These are phyloP conservation scores for Fusarium siculi DNA, from an alignment of 2,329 filamentous ascomycete species.

Conservation along the genomic window DNA sequence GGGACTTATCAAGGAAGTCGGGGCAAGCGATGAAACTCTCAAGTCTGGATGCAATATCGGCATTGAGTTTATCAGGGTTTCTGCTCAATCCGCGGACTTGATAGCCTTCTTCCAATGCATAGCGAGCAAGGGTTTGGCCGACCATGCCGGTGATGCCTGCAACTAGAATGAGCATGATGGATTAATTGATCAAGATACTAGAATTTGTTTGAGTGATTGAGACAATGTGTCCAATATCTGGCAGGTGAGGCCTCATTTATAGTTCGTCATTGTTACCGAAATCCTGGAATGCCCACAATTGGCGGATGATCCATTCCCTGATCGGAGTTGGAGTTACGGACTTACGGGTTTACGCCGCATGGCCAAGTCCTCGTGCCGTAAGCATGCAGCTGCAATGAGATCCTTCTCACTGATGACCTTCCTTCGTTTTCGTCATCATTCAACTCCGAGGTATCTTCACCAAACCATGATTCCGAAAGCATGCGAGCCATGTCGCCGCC, in stretches of 20 bases:
- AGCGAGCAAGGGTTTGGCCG: constrained; percentile 1
- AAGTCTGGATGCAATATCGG: not conserved
- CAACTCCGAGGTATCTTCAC: too few relatives aligned
- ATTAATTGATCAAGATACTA: rapidly evolving
- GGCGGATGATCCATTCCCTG: not conserved
- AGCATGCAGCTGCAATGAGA: not conserved
- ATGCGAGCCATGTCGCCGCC: not conserved
- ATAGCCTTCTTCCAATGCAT: not conserved
- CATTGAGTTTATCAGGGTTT: not conserved
- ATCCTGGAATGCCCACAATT: not conserved
- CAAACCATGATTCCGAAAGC: not conserved
- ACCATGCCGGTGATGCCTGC: constrained; percentile 14
- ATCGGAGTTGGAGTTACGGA: not conserved
- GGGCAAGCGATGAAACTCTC: not conserved
- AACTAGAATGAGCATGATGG: not conserved
- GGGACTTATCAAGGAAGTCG: not conserved
- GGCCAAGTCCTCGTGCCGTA: not conserved
- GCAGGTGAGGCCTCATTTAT: not conserved
- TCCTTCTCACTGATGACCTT: not conserved
- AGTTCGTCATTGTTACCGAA: not conserved
- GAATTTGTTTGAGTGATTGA: rapidly evolving
- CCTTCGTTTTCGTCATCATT: rapidly evolving
- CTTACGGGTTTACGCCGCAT: not conserved
- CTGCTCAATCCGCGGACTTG: constrained; percentile 1
- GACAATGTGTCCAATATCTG: rapidly evolving